Percentiles rank a stretch among this genome's conserved stretches.
Evolutionary conservation across 2,329 filamentous ascomycete species (phyloP).

Genomic region (Fusarium paranaense): DNA sequence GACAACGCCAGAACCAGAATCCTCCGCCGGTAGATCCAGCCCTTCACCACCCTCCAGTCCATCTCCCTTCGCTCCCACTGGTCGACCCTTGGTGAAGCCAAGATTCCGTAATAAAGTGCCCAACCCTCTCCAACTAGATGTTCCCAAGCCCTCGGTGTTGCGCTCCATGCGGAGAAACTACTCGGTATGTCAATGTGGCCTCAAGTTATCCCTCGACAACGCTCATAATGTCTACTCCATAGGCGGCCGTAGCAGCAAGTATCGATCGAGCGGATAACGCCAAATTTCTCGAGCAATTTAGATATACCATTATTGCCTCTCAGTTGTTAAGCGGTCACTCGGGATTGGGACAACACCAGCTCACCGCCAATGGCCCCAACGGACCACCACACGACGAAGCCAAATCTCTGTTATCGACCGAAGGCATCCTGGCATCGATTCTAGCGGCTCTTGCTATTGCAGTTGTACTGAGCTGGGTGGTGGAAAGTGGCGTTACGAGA

Average conservation of each 20-base stretch:
- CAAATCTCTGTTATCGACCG: conserved; percentile 53
- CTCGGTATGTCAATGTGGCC: conserved; percentile 57
- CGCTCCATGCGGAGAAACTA: conserved; percentile 62
- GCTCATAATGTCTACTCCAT: conserved; percentile 22
- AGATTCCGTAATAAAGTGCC: conserved; percentile 64
- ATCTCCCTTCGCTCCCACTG: conserved; percentile 66
- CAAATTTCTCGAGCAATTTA: conserved; percentile 90
- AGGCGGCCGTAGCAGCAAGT: conserved; percentile 78
- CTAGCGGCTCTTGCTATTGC: conserved; percentile 71
- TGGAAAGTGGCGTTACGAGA: conserved; percentile 66
- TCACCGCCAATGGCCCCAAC: conserved; percentile 31
- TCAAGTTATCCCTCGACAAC: background rate
- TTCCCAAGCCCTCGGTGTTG: conserved; percentile 52
- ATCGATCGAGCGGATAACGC: conserved; percentile 83
- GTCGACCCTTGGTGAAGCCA: conserved; percentile 64
- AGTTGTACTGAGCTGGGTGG: conserved; percentile 79
- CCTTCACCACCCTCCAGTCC: conserved; percentile 62
- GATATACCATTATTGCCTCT: conserved; percentile 92
- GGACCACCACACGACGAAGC: conserved; percentile 25
- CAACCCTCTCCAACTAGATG: conserved; percentile 56
- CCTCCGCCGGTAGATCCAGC: conserved; percentile 51
- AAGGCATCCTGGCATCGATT: conserved; percentile 62
- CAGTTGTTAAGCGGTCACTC: conserved; percentile 83
- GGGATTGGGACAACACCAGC: conserved; percentile 53
- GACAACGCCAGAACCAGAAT: conserved; percentile 48